phyloP scores from a whole-genome alignment of 1,284 basidiomycete genomes.

The Ustanciosporium gigantosporum region DNA sequence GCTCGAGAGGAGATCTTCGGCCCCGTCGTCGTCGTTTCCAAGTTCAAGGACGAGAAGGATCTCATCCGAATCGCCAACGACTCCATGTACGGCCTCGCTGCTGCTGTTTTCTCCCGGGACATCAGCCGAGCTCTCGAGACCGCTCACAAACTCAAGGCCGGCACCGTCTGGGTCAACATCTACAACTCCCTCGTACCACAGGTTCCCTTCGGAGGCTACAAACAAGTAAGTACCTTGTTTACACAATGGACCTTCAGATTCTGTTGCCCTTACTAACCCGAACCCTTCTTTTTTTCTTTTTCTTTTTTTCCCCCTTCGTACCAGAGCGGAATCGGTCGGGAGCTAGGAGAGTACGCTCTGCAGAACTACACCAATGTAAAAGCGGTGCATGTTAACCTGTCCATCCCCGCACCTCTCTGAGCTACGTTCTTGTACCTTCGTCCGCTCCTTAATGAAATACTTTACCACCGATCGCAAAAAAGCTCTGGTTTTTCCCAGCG shows the following conservation, averaged over 20 bases:
- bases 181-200: conserved; percentile 46
- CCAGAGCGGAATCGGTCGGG: conserved; percentile 56
- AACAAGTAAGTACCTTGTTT: no score
- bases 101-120: conserved; percentile 81
- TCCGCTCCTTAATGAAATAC: no score
- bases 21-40: conserved; percentile 69
- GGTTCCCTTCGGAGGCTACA: conserved; percentile 43
- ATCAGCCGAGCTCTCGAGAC: conserved; percentile 74
- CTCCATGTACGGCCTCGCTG: conserved; percentile 80
- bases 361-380: conserved; percentile 81
- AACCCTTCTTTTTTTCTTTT: no score
- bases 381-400: conserved; percentile 76
- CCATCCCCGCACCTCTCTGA: conserved; percentile 45
- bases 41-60: conserved; percentile 65
- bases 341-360: conserved; percentile 58
- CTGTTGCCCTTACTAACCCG: no score
- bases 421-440: background rate
- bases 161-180: conserved; percentile 77
- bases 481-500: no score
- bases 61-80: conserved; percentile 79
- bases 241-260: no score
- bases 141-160: conserved; percentile 78
- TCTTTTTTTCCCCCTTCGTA: conserved; percentile 32
- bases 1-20: conserved; percentile 78
- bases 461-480: no score